Conservation (phyloP, 2,329 filamentous ascomycete genomes). For the Aspergillus udagawae region DNA sequence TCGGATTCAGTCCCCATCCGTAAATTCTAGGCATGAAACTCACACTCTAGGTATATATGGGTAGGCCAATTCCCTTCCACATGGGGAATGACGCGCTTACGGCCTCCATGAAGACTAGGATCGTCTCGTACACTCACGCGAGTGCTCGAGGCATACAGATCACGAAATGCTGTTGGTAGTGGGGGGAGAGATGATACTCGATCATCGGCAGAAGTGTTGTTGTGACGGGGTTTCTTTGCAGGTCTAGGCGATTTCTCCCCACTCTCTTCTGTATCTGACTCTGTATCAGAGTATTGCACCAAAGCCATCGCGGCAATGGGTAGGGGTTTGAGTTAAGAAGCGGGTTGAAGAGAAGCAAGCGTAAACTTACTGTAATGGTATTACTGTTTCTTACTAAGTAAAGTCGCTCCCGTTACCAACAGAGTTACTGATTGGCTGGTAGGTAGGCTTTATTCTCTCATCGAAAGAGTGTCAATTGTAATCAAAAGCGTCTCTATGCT, state of each 20-base stretch:
- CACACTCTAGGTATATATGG: slow-evolving; percentile 91
- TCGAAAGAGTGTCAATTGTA: no score
- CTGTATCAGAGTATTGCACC: slow-evolving; percentile 58
- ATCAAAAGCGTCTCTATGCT: not conserved
- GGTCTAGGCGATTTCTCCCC: slow-evolving; percentile 14
- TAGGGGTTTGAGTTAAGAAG: not conserved
- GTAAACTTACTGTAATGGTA: not conserved
- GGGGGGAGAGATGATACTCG: slow-evolving; percentile 56
- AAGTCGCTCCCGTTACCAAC: not conserved
- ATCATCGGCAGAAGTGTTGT: slow-evolving; percentile 11
- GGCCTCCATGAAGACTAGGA: slow-evolving; percentile 77
- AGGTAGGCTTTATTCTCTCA: no score
- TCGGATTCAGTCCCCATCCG: slow-evolving; percentile 10
- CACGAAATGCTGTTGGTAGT: slow-evolving; percentile 75
- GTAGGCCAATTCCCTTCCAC: slow-evolving; percentile 87
- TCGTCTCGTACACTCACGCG: slow-evolving; percentile 76
- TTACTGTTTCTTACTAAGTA: not conserved
- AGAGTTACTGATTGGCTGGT: not conserved
- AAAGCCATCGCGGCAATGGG: slow-evolving; percentile 49
- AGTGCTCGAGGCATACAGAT: slow-evolving; percentile 81
- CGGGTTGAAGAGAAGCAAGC: not conserved
- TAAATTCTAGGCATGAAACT: slow-evolving; percentile 28
- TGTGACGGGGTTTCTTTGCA: slow-evolving; percentile 21
- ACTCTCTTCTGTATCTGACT: slow-evolving; percentile 32
- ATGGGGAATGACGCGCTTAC: slow-evolving; percentile 78